Evolutionary conservation across 2,329 filamentous ascomycete species (phyloP), one percentile per base, ranked within the genome.

Genomic region (Periconia digitata): DNA sequence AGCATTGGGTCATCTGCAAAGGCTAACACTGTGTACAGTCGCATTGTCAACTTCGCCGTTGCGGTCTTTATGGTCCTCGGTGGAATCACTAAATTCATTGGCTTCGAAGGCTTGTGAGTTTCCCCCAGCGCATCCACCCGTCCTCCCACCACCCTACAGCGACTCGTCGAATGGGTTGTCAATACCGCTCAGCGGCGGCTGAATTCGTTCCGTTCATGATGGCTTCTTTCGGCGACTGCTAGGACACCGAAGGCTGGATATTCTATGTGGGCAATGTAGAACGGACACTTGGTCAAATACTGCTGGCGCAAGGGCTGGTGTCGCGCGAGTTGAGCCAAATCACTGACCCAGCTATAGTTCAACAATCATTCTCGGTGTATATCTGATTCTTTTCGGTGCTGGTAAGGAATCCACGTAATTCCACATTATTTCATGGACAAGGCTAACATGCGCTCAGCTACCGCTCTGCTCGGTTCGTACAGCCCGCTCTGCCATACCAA

Each of bases 41-140:
- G 94, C 69, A 85, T 97, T 69, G 89, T 95, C 72, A 99, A 99
- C 81, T 80, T 99, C 73, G 89, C 79, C 64, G 85, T 95, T 56
- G 94, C 86, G 64, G 86, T 86, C 60, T 82, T 96, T 59, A 95
- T 96, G 85, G 78, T 95, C 40, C 79, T 96, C 40, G 92, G 92
- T 58, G 92, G 91, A 63, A 80, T 91, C 66, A 79, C 79, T 54
- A 85, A 89, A 67, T 85, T 91, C 76, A 88, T 89, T 69, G 68
- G 75, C 20, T 62, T 69, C 49, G 58, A 64, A 51, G 63, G 67
- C 51, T 66, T 71, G 63, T 70, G 64, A 69, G 62, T 70, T 50
- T 77, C 68, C 74, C 41, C 74, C 42, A 41, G 50, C 35, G 43
- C 29, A 52, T 29, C 42, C 44, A 39, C n/a, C n/a, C 40, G 56